Evolutionary conservation across 192 early-diverging fungal genomes (phyloP).

Genomic region (Spinellus fusiger): DNA sequence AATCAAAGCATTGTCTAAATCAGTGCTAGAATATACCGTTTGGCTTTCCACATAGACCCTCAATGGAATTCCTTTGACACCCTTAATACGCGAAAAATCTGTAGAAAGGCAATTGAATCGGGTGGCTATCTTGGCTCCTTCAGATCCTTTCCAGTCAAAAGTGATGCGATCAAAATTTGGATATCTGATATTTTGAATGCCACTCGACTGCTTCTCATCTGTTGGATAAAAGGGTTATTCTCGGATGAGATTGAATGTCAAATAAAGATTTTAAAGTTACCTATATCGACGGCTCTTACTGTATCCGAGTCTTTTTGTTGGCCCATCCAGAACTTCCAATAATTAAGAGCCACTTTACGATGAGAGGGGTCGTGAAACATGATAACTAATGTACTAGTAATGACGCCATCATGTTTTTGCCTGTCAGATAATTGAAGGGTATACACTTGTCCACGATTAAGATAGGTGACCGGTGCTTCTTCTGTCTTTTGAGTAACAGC

Average conservation of each 20-base stretch:
- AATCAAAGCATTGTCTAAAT: not conserved
- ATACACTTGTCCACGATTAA: slow-evolving; percentile 52
- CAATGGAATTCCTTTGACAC: slow-evolving; percentile 66
- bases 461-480: slow-evolving; percentile 19
- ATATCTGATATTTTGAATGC: slow-evolving; percentile 11
- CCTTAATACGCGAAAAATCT: slow-evolving; percentile 71
- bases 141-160: slow-evolving; percentile 61
- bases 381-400: slow-evolving; percentile 50
- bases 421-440: slow-evolving; percentile 47
- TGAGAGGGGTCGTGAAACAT: slow-evolving; percentile 68
- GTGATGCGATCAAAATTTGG: slow-evolving; percentile 60
- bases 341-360: slow-evolving; percentile 50
- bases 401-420: slow-evolving; percentile 39
- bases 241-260: not conserved
- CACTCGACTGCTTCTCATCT: slow-evolving; percentile 19
- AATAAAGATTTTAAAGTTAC: slow-evolving; percentile 18
- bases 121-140: slow-evolving; percentile 55
- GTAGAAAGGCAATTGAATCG: slow-evolving; percentile 72
- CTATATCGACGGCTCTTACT: slow-evolving; percentile 60
- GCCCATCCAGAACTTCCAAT: slow-evolving; percentile 72
- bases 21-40: not conserved
- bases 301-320: slow-evolving; percentile 54
- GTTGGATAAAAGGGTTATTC: not conserved
- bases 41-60: slow-evolving; percentile 39
- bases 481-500: slow-evolving; percentile 26